A percentile compares a stretch with the other conserved stretches of the same genome.
These are phyloP conservation scores for Salix brachista DNA, from an alignment of 345 rosid species.

Conservation along the genomic window DNA sequence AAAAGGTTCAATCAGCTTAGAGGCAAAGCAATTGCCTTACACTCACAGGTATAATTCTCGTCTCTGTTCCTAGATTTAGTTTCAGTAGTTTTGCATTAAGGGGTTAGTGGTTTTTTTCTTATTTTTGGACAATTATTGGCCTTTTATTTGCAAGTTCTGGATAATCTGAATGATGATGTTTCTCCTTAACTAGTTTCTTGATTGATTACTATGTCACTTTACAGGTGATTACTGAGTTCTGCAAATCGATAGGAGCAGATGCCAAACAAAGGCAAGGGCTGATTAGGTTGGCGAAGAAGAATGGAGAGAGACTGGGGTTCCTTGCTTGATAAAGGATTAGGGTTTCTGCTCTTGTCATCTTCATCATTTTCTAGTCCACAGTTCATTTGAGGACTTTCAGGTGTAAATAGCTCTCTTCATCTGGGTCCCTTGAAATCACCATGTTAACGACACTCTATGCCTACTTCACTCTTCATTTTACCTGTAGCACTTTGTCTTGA, in stretches of 20 bases:
- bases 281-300: conserved; percentile 93
- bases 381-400: conserved; percentile 7
- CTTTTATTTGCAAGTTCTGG: neutral
- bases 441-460: conserved; percentile 8
- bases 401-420: conserved; percentile 15
- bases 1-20: conserved; percentile 86
- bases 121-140: neutral
- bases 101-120: neutral
- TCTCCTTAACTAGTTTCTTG: neutral
- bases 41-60: conserved; percentile 65
- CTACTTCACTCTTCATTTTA: conserved; percentile 9
- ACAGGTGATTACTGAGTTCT: conserved; percentile 91
- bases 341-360: neutral
- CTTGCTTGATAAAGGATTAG: conserved; percentile 47
- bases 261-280: conserved; percentile 93
- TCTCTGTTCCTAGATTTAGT: neutral
- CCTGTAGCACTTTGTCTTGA: conserved; percentile 9
- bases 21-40: conserved; percentile 96
- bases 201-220: neutral
- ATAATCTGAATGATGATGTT: neutral
- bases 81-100: neutral
- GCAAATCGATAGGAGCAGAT: conserved; percentile 97
- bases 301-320: conserved; percentile 92
- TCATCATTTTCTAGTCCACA: neutral
- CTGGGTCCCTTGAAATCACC: conserved; percentile 9